Base-by-base conservation (phyloP, 1,284 basidiomycete genomes). In the Psilocybe mexicana region DNA sequence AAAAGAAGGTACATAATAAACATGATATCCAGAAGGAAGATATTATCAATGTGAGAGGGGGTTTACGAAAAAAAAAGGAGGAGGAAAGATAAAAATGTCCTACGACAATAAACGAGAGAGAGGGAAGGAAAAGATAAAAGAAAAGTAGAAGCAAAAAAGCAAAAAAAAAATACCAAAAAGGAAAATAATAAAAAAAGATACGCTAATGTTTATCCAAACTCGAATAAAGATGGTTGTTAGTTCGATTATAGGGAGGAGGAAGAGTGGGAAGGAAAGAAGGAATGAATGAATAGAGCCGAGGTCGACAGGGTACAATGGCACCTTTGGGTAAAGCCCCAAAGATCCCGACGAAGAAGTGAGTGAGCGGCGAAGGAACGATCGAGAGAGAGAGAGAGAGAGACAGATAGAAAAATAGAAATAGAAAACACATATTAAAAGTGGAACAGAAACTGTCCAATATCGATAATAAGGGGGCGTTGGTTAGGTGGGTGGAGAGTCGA, bases 1-100 rank as follows among this genome's bases (percentile, higher is more conserved):
- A 28, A 36, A 14, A 26, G 5, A 43, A 36, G 51, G 48, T 63
- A 63, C 60, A 63, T 59, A 61, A 63, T 63, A 63, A 60, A 61
- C 58, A 61, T 18, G 18, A 18, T 57, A 60, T 63, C 59, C 55
- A 55, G 18, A 18, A 18, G 46, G 30, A 54, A 43, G 59, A 60
- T 61, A 63, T 61, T 61, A 64, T 60, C 58, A 48, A 55, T 50
- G 47, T 46, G 56, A 44, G 43, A 23, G 28, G 50, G 18, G 50
- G 50, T 47, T 28, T 25, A 33, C 18, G 18, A 18, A 18, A 18
- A 18, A 18, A 18, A 18, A 18, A 18, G 24, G 47, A 23, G 8
- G 26, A 24, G 6, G 38, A 11, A 23, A 14, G 42, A 28, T 5
- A 23, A 30, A 53, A 44, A 8, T 33, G 43, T 44, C 46, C 43